These are phyloP conservation scores for Suzukiozyma palmioleophila DNA, from an alignment of 1,139 yeast genomes.

Conservation along the genomic window DNA sequence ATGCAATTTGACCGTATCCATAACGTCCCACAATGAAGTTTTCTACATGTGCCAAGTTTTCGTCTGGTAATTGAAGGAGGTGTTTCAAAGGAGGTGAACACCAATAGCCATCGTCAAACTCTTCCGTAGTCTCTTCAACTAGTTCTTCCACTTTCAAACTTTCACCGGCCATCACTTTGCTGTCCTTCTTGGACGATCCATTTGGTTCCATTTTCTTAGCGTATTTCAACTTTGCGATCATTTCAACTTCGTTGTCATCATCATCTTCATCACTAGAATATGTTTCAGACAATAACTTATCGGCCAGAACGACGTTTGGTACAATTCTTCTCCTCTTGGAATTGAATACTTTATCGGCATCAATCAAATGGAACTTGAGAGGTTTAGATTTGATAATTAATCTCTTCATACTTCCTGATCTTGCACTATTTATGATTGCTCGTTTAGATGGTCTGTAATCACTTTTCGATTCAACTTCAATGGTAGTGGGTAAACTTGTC, in stretches of 20 bases:
- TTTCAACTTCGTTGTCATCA: slow-evolving; percentile 17
- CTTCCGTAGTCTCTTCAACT: not conserved
- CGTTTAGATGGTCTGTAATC: slow-evolving; percentile 12
- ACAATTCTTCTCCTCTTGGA: slow-evolving; percentile 30
- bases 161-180: slow-evolving; percentile 5
- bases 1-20: slow-evolving; percentile 73
- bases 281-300: slow-evolving; percentile 14
- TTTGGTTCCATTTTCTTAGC: slow-evolving; percentile 4
- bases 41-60: slow-evolving; percentile 54
- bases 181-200: slow-evolving; percentile 4
- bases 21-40: slow-evolving; percentile 74
- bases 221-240: slow-evolving; percentile 5
- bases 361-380: slow-evolving; percentile 37
- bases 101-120: slow-evolving; percentile 60
- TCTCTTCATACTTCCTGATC: slow-evolving; percentile 25
- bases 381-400: slow-evolving; percentile 42
- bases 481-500: slow-evolving; percentile 9
- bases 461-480: slow-evolving; percentile 11
- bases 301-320: slow-evolving; percentile 15
- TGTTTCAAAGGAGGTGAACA: slow-evolving; percentile 65
- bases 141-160: slow-evolving; percentile 5
- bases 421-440: slow-evolving; percentile 11
- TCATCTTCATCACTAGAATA: slow-evolving; percentile 16
- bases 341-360: slow-evolving; percentile 40
- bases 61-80: slow-evolving; percentile 41